Evolutionary conservation across 2,329 filamentous ascomycete species (phyloP).

Genomic region (Ophiosphaerella korrae): DNA sequence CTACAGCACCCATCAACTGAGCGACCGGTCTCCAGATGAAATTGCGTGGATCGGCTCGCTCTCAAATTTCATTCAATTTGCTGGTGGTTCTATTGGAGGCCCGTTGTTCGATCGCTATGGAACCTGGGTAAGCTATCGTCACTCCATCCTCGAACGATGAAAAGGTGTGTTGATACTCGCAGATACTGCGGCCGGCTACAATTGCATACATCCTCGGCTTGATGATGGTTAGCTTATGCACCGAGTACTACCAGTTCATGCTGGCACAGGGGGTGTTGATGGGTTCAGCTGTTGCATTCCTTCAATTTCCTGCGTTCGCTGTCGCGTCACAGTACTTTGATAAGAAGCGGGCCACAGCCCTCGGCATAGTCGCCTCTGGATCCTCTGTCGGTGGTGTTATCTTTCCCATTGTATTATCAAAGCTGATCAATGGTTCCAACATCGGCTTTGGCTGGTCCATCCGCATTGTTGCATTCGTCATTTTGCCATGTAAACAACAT

Average conservation of each 20-base stretch:
- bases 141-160: neutral
- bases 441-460: constrained; percentile 65
- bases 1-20: constrained; percentile 49
- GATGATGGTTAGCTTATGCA: constrained; percentile 64
- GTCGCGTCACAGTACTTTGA: constrained; percentile 56
- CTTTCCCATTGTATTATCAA: constrained; percentile 65
- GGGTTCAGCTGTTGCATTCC: constrained; percentile 52
- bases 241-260: constrained; percentile 58
- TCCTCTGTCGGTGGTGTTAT: constrained; percentile 60
- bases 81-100: constrained; percentile 62
- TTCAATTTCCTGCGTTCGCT: constrained; percentile 56
- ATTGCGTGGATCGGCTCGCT: constrained; percentile 53
- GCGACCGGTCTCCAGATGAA: constrained; percentile 35
- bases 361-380: constrained; percentile 55
- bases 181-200: constrained; percentile 57
- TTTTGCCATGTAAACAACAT: constrained; percentile 52
- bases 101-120: constrained; percentile 63
- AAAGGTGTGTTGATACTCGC: constrained; percentile 56
- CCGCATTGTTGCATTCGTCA: constrained; percentile 60
- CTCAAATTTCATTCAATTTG: constrained; percentile 55
- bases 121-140: constrained; percentile 36
- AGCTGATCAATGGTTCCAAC: constrained; percentile 51
- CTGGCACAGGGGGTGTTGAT: constrained; percentile 59
- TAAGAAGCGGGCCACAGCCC: constrained; percentile 53
- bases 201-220: constrained; percentile 62